Evolutionary conservation across 1,139 yeast species (phyloP).

Genomic region (Suhomyces yuchorum): DNA sequence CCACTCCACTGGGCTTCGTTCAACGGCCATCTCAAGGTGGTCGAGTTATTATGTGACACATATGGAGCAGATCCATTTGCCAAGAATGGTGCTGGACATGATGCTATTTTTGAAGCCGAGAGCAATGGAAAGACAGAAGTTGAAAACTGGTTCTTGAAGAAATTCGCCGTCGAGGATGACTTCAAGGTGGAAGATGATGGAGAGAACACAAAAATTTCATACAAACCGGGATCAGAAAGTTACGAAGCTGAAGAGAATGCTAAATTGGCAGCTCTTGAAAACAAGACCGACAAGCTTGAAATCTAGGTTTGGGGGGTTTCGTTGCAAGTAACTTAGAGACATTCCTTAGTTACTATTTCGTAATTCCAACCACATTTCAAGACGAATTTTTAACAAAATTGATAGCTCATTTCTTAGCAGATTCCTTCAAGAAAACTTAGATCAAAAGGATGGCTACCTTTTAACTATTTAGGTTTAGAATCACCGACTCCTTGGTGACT

Average conservation of each 20-base stretch:
- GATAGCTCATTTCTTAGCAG: not conserved
- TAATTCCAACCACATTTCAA: not conserved
- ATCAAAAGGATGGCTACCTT: not conserved
- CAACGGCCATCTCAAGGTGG: slow-evolving; percentile 79
- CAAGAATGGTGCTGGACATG: slow-evolving; percentile 76
- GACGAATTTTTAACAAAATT: not conserved
- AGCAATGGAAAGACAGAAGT: slow-evolving; percentile 64
- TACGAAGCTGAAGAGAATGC: slow-evolving; percentile 48
- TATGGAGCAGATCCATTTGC: slow-evolving; percentile 79
- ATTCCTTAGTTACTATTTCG: too few species aligned
- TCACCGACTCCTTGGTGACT: not conserved
- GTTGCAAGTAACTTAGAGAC: too few species aligned
- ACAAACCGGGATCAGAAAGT: slow-evolving; percentile 52
- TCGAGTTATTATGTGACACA: slow-evolving; percentile 67
- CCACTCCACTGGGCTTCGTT: slow-evolving; percentile 95
- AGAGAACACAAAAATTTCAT: slow-evolving; percentile 49
- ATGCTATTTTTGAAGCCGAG: slow-evolving; percentile 88
- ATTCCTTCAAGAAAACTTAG: not conserved
- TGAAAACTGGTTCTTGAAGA: slow-evolving; percentile 71
- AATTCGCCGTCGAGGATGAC: slow-evolving; percentile 70
- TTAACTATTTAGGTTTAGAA: not conserved
- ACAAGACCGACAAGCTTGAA: slow-evolving; percentile 18
- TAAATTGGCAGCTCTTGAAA: slow-evolving; percentile 19
- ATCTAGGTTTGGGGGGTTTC: slow-evolving; percentile 2
- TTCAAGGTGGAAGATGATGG: slow-evolving; percentile 47